Base-by-base conservation (phyloP, 192 early-diverging fungal species). In the Chytriomyces sp. region DNA sequence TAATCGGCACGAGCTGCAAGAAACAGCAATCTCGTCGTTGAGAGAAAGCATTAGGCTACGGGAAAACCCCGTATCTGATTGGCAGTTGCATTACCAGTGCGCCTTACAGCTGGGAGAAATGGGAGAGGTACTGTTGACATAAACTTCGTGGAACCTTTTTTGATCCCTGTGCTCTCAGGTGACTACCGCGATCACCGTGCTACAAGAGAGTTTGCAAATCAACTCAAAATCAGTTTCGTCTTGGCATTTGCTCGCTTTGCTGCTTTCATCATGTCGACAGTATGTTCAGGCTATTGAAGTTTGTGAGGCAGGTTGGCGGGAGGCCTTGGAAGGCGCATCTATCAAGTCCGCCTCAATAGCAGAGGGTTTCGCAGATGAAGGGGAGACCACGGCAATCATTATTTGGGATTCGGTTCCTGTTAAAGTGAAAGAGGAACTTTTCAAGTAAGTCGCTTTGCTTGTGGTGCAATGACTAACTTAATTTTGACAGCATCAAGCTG, bases 111-210 rank as follows among this genome's bases (percentile, higher is more conserved):
- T 71, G 3, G 80, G 78, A 5, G 85, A 86, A 57, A 60, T 76
- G 59, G 82, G 82, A 25, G 82, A 86, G 74, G 84, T 86, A n/a
- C n/a, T n/a, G n/a, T n/a, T n/a, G n/a, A n/a, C 68, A n/a, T 31
- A 3, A 49, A 22, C 57, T 6, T 54, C 57, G n/a, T 56, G 32
- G 5, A 39, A 17, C 6, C n/a, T 19, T 39, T 33, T 5, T 44
- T 12, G 54, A 19, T 10, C 32, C 8, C 68, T 6, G n/a, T 39
- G 34, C 59, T 19, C 54, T 26, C 22, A 85, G 84, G 72, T 84
- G 39, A 8, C 67, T 6, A 61, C 72, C 25, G 85, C 82, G 33
- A 80, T 84, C 28, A 37, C 60, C n/a, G 52, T 28, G 7, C 38
- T 82, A 39, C 80, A 78, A 40, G 66, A 78, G 12, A 70, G 79